Conservation (phyloP, 2,329 filamentous ascomycete genomes). For the Cladorrhinum sp. region DNA sequence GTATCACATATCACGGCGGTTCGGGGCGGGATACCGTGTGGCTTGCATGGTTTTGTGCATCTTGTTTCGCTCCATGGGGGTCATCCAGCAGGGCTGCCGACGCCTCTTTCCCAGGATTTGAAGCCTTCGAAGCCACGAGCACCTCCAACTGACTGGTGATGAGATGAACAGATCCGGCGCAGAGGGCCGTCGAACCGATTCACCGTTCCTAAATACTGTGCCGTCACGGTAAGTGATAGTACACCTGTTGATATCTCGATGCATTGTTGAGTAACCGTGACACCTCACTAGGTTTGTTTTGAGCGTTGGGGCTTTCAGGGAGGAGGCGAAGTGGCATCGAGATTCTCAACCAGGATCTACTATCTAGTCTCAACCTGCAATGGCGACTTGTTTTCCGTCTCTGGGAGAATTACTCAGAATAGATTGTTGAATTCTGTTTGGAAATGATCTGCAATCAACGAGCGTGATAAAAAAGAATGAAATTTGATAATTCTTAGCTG, state of each 20-base stretch:
- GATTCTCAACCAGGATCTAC: too few species aligned
- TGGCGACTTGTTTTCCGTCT: too few species aligned
- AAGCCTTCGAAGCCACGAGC: neutral
- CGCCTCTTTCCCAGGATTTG: neutral
- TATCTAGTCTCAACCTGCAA: too few species aligned
- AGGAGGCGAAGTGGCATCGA: too few species aligned
- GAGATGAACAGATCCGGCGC: neutral
- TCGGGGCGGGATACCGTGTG: neutral
- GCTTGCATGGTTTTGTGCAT: neutral
- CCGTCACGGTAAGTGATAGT: neutral
- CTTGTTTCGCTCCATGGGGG: neutral
- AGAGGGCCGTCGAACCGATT: neutral
- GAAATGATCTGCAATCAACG: too few species aligned
- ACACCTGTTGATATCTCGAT: neutral
- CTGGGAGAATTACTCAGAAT: too few species aligned
- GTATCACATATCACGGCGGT: neutral
- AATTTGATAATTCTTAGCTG: too few species aligned
- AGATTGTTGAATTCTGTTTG: too few species aligned
- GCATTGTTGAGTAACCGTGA: neutral
- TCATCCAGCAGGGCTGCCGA: neutral
- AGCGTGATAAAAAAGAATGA: too few species aligned
- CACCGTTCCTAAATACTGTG: neutral
- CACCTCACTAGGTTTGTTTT: neutral
- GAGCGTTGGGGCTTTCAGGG: neutral
- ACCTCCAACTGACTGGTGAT: neutral